Conservation (phyloP, 2,329 filamentous ascomycete genomes). For the Akanthomyces uredinophilus region DNA sequence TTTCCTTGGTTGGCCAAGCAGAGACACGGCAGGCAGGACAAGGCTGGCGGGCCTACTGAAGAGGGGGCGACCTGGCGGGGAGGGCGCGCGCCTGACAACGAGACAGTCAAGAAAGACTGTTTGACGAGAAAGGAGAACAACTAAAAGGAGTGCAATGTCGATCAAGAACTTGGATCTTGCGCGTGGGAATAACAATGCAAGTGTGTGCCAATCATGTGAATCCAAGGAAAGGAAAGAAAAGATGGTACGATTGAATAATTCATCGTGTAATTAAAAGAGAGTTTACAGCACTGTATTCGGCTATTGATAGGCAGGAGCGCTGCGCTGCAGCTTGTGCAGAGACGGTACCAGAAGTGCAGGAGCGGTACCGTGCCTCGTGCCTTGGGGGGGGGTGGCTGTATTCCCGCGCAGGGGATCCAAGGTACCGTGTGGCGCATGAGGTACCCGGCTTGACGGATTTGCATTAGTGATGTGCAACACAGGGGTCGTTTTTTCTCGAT, state of each 20-base stretch:
- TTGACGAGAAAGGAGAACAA: no score
- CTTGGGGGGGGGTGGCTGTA: not conserved
- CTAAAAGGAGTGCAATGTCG: no score
- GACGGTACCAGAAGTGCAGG: not conserved
- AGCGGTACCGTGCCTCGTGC: not conserved
- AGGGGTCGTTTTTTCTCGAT: constrained; percentile 1
- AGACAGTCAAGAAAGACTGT: not conserved
- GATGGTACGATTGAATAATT: no score
- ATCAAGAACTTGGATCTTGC: no score
- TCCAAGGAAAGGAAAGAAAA: no score
- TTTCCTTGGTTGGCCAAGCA: not conserved
- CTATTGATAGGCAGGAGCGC: no score
- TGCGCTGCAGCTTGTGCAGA: no score
- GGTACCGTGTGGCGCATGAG: not conserved
- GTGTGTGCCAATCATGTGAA: no score
- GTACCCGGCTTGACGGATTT: not conserved
- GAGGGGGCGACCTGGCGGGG: not conserved
- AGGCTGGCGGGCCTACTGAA: not conserved
- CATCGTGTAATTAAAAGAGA: no score
- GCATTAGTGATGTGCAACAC: not conserved
- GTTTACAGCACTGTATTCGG: no score
- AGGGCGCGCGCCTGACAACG: not conserved
- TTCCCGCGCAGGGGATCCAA: not conserved
- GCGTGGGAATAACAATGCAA: no score
- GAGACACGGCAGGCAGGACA: not conserved